Evolutionary conservation across 345 rosid species (phyloP).

Genomic region (Eucalyptus caleyi): DNA sequence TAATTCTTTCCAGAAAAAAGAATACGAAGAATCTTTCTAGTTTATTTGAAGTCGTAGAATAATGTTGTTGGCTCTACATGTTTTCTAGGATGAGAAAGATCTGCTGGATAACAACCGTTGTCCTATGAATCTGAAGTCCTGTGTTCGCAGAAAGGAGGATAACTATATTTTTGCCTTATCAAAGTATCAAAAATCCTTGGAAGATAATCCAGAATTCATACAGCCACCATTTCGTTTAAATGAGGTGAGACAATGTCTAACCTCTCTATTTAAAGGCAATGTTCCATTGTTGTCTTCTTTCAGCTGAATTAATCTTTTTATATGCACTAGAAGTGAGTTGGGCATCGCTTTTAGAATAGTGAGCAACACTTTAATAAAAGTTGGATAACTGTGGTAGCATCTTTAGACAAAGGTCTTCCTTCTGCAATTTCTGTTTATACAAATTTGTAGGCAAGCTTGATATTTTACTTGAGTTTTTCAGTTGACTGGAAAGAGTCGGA

Average conservation of each 20-base stretch:
- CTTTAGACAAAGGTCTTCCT: not conserved
- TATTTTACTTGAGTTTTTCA: not conserved
- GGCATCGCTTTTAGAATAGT: not conserved
- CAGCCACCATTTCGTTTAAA: constrained; percentile 82
- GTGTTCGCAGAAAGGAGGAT: constrained; percentile 74
- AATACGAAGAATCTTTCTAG: not conserved
- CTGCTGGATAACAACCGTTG: constrained; percentile 61
- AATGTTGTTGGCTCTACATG: not conserved
- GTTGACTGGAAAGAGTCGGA: not conserved
- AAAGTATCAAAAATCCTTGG: constrained; percentile 69
- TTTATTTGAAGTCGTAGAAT: not conserved
- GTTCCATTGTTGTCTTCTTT: not conserved
- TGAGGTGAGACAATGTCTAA: constrained; percentile 37
- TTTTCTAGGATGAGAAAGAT: constrained; percentile 86
- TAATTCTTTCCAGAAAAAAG: not conserved
- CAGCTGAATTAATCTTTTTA: not conserved
- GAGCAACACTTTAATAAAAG: not conserved
- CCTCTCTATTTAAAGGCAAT: not conserved
- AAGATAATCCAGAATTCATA: constrained; percentile 60
- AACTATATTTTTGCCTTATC: constrained; percentile 88
- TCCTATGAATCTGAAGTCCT: constrained; percentile 76
- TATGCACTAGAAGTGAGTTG: not conserved
- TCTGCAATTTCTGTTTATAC: not conserved
- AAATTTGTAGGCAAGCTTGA: not conserved
- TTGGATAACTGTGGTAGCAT: not conserved